Percentiles rank a stretch among this genome's conserved stretches.
Conservation (phyloP, 306 rosid species). For the Cyclanthera cordifolia region DNA sequence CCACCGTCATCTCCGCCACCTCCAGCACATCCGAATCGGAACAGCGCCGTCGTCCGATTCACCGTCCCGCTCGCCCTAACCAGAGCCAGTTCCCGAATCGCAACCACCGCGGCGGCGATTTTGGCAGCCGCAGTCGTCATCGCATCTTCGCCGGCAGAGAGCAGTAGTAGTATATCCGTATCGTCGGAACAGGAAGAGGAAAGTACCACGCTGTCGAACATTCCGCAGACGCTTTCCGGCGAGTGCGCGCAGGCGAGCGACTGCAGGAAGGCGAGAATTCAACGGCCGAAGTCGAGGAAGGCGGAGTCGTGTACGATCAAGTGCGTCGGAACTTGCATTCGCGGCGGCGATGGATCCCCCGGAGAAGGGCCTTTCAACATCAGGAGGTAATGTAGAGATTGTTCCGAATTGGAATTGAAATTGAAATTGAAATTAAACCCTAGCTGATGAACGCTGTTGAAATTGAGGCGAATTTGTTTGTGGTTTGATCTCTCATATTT, state of each 20-base stretch:
- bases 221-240: conserved; percentile 80
- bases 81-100: conserved; percentile 10
- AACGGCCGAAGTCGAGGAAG: conserved; percentile 71
- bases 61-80: conserved; percentile 1
- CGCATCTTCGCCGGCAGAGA: conserved; percentile 21
- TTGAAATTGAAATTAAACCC: neutral
- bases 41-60: neutral
- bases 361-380: conserved; percentile 89
- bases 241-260: conserved; percentile 40
- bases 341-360: conserved; percentile 88
- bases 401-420: neutral
- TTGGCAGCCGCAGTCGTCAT: conserved; percentile 34
- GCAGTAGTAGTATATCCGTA: conserved; percentile 4
- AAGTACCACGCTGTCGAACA: conserved; percentile 56
- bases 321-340: conserved; percentile 84
- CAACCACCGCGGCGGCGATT: conserved; percentile 22
- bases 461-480: neutral
- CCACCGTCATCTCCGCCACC: neutral
- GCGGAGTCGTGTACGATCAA: conserved; percentile 78
- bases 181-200: conserved; percentile 25
- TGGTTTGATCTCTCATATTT: neutral
- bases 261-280: conserved; percentile 60
- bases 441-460: neutral
- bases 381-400: conserved; percentile 33
- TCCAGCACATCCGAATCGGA: neutral